Conservation (phyloP, 208 protist species). For the Trypanosoma boissoni region DNA sequence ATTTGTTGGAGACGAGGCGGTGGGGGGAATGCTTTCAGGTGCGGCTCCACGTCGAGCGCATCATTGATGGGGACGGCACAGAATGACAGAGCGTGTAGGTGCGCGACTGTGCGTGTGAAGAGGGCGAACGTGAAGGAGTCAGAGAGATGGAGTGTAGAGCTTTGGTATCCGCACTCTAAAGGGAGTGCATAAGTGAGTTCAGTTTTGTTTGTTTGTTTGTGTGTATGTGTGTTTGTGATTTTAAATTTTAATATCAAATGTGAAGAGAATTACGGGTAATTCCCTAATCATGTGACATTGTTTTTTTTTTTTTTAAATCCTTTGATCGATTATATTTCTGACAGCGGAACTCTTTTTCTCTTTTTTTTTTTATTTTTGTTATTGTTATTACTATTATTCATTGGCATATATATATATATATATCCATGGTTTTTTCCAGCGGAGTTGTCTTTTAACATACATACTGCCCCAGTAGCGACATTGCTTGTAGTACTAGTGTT, state of each 20-base stretch:
- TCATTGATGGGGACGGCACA: constrained; percentile 28
- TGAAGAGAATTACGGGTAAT: too few species aligned
- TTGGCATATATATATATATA: background rate
- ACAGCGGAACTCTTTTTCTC: background rate
- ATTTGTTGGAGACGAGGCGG: background rate
- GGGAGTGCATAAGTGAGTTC: too few species aligned
- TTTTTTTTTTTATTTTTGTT: background rate
- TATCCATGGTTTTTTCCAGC: too few species aligned
- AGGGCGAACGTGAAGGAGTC: background rate
- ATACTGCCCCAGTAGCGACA: background rate
- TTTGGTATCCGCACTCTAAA: too few species aligned
- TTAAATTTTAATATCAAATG: too few species aligned
- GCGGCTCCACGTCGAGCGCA: constrained; percentile 15
- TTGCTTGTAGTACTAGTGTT: background rate
- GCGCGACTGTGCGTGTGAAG: too few species aligned
- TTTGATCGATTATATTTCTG: background rate
- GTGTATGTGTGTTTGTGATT: too few species aligned
- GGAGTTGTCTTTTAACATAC: too few species aligned
- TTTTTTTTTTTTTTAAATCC: too few species aligned
- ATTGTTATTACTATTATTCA: background rate
- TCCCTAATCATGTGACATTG: too few species aligned
- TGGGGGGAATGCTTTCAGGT: constrained; percentile 28
- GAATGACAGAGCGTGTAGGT: too few species aligned
- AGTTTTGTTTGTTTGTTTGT: too few species aligned
- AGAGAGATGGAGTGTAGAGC: background rate